Evolutionary conservation across 2,329 filamentous ascomycete genomes (phyloP).

Genomic region (Nemania serpens): DNA sequence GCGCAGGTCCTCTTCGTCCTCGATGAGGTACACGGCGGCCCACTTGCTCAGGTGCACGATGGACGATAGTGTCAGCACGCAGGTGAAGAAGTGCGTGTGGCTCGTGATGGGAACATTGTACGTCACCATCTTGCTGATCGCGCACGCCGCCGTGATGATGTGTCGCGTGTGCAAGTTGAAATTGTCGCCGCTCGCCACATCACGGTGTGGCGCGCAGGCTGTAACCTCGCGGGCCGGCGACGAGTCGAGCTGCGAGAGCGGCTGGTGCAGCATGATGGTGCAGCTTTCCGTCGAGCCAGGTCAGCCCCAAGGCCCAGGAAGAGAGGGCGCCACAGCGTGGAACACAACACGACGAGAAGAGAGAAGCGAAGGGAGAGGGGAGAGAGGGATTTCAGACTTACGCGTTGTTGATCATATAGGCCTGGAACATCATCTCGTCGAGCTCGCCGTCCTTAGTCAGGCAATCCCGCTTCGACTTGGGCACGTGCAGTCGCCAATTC

Average conservation of each 20-base stretch:
- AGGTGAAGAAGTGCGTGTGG: slow-evolving; percentile 85
- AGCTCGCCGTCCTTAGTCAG: slow-evolving; percentile 71
- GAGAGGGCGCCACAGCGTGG: no score
- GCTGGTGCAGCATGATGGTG: slow-evolving; percentile 78
- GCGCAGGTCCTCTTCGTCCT: slow-evolving; percentile 68
- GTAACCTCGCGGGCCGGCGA: slow-evolving; percentile 63
- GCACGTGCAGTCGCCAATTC: slow-evolving; percentile 82
- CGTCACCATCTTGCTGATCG: slow-evolving; percentile 75
- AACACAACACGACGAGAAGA: no score
- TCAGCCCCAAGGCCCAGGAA: not conserved
- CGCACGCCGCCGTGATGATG: slow-evolving; percentile 77
- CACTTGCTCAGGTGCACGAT: slow-evolving; percentile 84
- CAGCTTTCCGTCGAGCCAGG: slow-evolving; percentile 46
- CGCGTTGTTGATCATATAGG: slow-evolving; percentile 75
- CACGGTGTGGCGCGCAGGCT: slow-evolving; percentile 67
- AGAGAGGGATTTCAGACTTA: slow-evolving; percentile 40
- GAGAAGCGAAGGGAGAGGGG: not conserved
- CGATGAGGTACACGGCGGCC: slow-evolving; percentile 64
- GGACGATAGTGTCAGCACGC: slow-evolving; percentile 76
- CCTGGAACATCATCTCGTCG: slow-evolving; percentile 92
- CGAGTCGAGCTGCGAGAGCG: slow-evolving; percentile 74
- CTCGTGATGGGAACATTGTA: slow-evolving; percentile 72
- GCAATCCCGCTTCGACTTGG: slow-evolving; percentile 70
- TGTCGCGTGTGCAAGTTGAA: slow-evolving; percentile 77
- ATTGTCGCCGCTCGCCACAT: slow-evolving; percentile 53